Base-by-base conservation (phyloP, 2,329 filamentous ascomycete genomes). In the Apiospora aurea region DNA sequence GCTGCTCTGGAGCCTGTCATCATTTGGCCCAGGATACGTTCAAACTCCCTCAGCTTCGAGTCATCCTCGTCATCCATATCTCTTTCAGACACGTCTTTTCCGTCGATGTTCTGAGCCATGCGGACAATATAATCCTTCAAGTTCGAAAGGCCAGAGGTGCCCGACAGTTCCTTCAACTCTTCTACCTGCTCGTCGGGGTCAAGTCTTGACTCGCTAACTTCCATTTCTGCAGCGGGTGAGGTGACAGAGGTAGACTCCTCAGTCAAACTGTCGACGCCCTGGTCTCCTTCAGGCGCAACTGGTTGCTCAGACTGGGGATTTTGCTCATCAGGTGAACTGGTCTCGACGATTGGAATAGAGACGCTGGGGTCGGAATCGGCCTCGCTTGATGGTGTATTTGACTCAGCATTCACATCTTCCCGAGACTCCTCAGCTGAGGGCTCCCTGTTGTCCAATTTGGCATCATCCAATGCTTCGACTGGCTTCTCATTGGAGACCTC, bases 11-110 rank as follows among this genome's bases (percentile, higher is more conserved):
- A 74, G 73, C 79, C 80, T 7, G 83, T 77, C 73, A 86, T 84
- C 67, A 90, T 79, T 71, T 86, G 82, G 3, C 84, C 84, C 47
- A 90, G 81, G 70, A 89, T 85, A 66, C 81, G 82, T 75, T 88
- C 86, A 74, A 90, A 88, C 13, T 82, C 82, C 72, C 83, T 81
- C 26, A 89, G 79, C 72, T 85, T 85, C 10, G 81, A 80, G 38
- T 78, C 77, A 71, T 83, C 79, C 11, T 78, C 75, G 21, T 76
- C 76, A 11, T 80, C 77, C 38, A 76, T 76, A 26, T 77, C 73
- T 46, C 77, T 73, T 34, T 75, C 73, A 4, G 75, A 71, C 16
- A 68, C 34, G 16, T 72, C 43, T 44, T 72, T 75, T 34, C 83
- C 80, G 38, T 87, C 84, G 16, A 87, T 82, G 64, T 82, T 82